Conservation (phyloP, 2,329 filamentous ascomycete genomes). For the Periconia digitata region DNA sequence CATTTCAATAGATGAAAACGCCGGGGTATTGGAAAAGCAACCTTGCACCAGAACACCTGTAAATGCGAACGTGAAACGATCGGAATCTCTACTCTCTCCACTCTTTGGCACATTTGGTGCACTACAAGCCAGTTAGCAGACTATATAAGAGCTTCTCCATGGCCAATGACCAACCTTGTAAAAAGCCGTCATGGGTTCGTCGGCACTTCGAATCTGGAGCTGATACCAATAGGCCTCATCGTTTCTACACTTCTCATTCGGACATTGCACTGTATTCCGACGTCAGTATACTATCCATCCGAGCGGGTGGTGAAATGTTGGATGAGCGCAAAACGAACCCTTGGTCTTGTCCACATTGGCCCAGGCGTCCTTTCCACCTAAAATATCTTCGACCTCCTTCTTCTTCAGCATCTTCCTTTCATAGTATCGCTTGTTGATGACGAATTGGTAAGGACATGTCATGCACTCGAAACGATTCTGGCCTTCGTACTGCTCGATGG, state of each 20-base stretch:
- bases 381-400: slow-evolving; percentile 86
- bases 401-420: slow-evolving; percentile 78
- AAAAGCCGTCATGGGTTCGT: slow-evolving; percentile 98
- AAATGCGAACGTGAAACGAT: neutral
- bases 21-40: neutral
- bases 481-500: slow-evolving; percentile 40
- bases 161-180: slow-evolving; percentile 67
- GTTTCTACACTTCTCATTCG: slow-evolving; percentile 76
- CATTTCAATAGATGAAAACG: neutral
- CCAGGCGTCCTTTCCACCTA: slow-evolving; percentile 86
- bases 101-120: slow-evolving; percentile 47
- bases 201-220: slow-evolving; percentile 95
- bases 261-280: slow-evolving; percentile 68
- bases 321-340: slow-evolving; percentile 44
- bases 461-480: slow-evolving; percentile 90
- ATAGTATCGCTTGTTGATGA: slow-evolving; percentile 77
- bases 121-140: slow-evolving; percentile 24
- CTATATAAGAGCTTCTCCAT: neutral
- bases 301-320: neutral
- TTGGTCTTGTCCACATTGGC: slow-evolving; percentile 85
- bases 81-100: slow-evolving; percentile 43
- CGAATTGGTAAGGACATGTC: slow-evolving; percentile 90
- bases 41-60: neutral
- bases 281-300: slow-evolving; percentile 9
- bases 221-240: slow-evolving; percentile 91